Evolutionary conservation across 2,329 filamentous ascomycete genomes (phyloP).

Genomic region (Ciborinia camelliae): DNA sequence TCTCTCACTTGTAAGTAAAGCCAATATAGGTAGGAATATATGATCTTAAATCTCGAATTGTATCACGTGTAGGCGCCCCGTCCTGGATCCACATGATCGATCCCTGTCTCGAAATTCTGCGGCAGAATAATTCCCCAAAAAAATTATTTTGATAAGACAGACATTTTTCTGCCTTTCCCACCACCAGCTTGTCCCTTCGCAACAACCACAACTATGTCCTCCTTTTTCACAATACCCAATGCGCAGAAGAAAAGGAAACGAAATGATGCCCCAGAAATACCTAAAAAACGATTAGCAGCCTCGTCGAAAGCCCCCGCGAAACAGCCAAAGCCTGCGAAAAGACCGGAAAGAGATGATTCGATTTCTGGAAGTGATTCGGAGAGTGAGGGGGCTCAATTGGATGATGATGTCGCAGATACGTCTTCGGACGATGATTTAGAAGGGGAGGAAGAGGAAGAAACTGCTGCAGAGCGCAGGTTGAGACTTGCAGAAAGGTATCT

Average conservation of each 20-base stretch:
- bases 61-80: neutral
- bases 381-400: slow-evolving; percentile 53
- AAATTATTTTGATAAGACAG: slow-evolving; percentile 19
- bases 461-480: slow-evolving; percentile 80
- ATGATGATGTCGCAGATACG: slow-evolving; percentile 52
- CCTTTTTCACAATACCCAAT: slow-evolving; percentile 88
- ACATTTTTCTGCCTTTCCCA: slow-evolving; percentile 18
- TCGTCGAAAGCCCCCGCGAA: slow-evolving; percentile 34
- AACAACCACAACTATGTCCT: slow-evolving; percentile 63
- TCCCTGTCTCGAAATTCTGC: slow-evolving; percentile 21
- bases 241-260: slow-evolving; percentile 91
- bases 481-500: slow-evolving; percentile 89
- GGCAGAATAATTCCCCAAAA: slow-evolving; percentile 24
- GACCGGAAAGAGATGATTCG: slow-evolving; percentile 54
- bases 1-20: neutral
- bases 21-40: neutral
- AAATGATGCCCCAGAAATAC: slow-evolving; percentile 48
- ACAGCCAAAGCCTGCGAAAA: slow-evolving; percentile 42
- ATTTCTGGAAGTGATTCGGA: slow-evolving; percentile 82
- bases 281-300: slow-evolving; percentile 58
- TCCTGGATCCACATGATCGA: slow-evolving; percentile 3
- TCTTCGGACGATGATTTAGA: slow-evolving; percentile 57
- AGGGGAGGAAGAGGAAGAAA: slow-evolving; percentile 66
- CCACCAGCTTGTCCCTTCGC: neutral
- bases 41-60: neutral